Base-by-base conservation (phyloP, 176 grass and related monocot genomes). In the Pharus latifolius region DNA sequence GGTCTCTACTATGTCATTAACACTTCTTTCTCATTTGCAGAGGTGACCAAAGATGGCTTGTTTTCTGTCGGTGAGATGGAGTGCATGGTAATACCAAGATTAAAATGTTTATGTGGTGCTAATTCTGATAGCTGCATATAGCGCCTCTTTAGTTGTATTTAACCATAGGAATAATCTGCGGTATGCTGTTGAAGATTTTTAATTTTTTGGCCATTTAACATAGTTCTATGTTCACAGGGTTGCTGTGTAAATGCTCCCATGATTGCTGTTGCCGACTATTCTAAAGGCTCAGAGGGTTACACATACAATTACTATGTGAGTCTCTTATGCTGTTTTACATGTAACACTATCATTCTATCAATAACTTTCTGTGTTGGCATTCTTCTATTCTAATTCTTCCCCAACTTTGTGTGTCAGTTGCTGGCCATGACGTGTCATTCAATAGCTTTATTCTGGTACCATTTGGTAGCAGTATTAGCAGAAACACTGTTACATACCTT, bases 11-110 rank as follows among this genome's bases (percentile, higher is more conserved):
- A 64, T 67, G 41, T 22, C 5, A 28, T 61, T 62, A 37, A 80
- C 16, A 50, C 66, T 58, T 84, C 78, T 77, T 3, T 48, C 72
- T 72, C 68, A 61, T 70, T 79, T 47, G 46, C 83, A 98, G 94
- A 98, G 80, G 78, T 98, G 52, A 98, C 94, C 44, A 83, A 88
- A 20, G 94, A 98, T 88, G 94, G 94, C 64, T 67, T 98, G 78
- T 98, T 98, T 87, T 90, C 83, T 56, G 94, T 98, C 32, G 94
- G 87, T 50, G 94, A 98, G 80, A 98, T 98, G 89, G 87, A 98
- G 57, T 98, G 94, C 78, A 98, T 98, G 94, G 94, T 98, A 90
- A 81, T 10, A 30, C 8, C 15, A 0, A 45, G 29, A 41, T 44
- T 10, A 24, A 41, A 47, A 22, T 17, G 30, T 73, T 73, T 53